phyloP scores from a whole-genome alignment of 345 rosid genomes.

The Brassica nigra region DNA sequence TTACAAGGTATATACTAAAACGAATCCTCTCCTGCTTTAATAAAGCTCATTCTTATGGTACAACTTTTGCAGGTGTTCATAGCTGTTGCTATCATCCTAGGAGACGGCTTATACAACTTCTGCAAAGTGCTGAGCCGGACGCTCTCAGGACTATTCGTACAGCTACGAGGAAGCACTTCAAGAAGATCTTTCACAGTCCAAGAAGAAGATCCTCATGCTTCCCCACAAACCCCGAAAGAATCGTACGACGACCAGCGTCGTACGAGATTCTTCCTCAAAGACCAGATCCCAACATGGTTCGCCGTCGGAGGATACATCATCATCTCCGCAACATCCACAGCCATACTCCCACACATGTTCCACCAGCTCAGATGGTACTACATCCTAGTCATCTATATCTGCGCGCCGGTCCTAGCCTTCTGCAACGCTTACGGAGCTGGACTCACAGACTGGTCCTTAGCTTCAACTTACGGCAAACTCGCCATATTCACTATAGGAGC shows the following conservation, averaged over 20 bases:
- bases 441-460: slow-evolving; percentile 86
- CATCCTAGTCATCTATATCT: slow-evolving; percentile 61
- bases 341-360: slow-evolving; percentile 64
- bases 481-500: slow-evolving; percentile 73
- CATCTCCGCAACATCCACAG: slow-evolving; percentile 54
- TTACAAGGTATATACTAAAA: slow-evolving; percentile 51
- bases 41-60: no score
- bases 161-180: slow-evolving; percentile 40
- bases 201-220: slow-evolving; percentile 39
- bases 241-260: slow-evolving; percentile 68
- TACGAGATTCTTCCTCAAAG: slow-evolving; percentile 64
- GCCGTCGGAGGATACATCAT: slow-evolving; percentile 56
- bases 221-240: slow-evolving; percentile 38
- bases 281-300: slow-evolving; percentile 75
- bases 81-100: slow-evolving; percentile 81
- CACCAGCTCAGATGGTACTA: slow-evolving; percentile 68
- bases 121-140: slow-evolving; percentile 67
- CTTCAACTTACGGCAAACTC: slow-evolving; percentile 82
- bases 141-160: slow-evolving; percentile 49
- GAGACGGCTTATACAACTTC: slow-evolving; percentile 83
- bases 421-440: slow-evolving; percentile 89
- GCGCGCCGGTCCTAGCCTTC: slow-evolving; percentile 72
- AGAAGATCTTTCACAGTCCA: slow-evolving; percentile 40
- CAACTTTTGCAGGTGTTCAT: slow-evolving; percentile 61
- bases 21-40: no score